phyloP scores from a whole-genome alignment of 345 rosid genomes.

The Hibiscus tridactylites region DNA sequence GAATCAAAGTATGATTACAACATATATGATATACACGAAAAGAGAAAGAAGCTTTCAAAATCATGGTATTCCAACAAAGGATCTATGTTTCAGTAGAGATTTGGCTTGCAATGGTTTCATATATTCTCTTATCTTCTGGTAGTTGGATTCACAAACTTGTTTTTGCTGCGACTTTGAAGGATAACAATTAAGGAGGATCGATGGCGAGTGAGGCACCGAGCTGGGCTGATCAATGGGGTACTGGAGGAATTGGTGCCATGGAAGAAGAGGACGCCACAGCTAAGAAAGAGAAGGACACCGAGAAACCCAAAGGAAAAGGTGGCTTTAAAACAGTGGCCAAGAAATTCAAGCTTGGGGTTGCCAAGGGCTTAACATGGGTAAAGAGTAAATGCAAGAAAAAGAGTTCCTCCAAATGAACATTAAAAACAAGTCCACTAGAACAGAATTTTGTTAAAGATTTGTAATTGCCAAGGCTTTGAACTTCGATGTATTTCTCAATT shows the following conservation, averaged over 20 bases:
- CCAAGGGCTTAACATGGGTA: slow-evolving; percentile 5
- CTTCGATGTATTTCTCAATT: background rate
- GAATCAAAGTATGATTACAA: background rate
- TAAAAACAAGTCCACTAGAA: background rate
- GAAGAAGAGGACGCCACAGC: slow-evolving; percentile 28
- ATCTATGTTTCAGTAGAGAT: background rate
- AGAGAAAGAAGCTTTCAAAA: background rate
- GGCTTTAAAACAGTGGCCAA: background rate
- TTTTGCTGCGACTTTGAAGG: background rate
- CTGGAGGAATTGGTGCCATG: slow-evolving; percentile 59
- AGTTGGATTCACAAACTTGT: background rate
- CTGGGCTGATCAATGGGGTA: slow-evolving; percentile 98
- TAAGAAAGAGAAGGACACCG: slow-evolving; percentile 24
- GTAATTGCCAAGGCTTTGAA: background rate
- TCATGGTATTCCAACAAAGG: background rate
- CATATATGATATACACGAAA: background rate
- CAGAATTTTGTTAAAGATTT: slow-evolving; percentile 13
- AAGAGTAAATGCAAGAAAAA: slow-evolving; percentile 10
- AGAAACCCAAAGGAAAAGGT: background rate
- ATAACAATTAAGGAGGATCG: background rate
- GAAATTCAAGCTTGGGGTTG: background rate
- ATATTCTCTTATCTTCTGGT: background rate
- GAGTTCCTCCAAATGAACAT: background rate
- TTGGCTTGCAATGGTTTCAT: background rate
- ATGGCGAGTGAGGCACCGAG: slow-evolving; percentile 79